phyloP scores from a whole-genome alignment of 495 filamentous ascomycete species.

The Arthonia radiata region DNA sequence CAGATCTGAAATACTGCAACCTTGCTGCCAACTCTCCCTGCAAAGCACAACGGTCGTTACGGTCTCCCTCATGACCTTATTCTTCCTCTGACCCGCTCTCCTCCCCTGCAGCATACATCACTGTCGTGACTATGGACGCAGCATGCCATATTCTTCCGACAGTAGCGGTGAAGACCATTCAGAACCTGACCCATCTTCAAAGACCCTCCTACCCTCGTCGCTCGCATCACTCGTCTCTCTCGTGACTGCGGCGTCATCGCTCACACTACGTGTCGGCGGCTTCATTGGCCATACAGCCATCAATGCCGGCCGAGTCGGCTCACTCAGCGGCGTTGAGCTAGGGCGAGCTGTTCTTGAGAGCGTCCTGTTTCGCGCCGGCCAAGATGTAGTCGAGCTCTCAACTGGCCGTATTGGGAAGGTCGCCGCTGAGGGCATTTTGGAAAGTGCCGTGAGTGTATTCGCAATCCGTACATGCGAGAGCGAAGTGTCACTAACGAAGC shows the following conservation, averaged over 20 bases:
- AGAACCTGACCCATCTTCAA: too few relatives aligned
- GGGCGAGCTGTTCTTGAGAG: constrained; percentile 40
- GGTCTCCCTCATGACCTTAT: too few relatives aligned
- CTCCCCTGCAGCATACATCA: too few relatives aligned
- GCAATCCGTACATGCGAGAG: neutral
- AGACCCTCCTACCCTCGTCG: constrained; percentile 41
- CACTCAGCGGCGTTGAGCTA: constrained; percentile 43
- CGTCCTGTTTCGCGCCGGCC: constrained; percentile 40
- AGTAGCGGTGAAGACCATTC: too few relatives aligned
- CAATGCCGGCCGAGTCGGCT: constrained; percentile 39
- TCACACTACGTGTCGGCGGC: constrained; percentile 45
- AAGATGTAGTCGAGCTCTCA: constrained; percentile 31
- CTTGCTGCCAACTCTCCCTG: too few relatives aligned
- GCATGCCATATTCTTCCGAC: too few relatives aligned
- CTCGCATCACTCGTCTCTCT: constrained; percentile 46
- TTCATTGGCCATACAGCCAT: constrained; percentile 38
- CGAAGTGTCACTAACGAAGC: neutral
- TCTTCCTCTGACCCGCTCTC: too few relatives aligned
- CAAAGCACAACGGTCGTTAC: too few relatives aligned
- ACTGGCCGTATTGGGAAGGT: constrained; percentile 27
- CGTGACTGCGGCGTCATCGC: constrained; percentile 39
- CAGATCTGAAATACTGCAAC: too few relatives aligned
- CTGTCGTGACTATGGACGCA: too few relatives aligned
- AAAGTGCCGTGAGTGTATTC: constrained; percentile 24
- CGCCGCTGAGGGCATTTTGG: constrained; percentile 38